phyloP scores from a whole-genome alignment of 2,329 filamentous ascomycete species.

The Dactylellina cionopaga region DNA sequence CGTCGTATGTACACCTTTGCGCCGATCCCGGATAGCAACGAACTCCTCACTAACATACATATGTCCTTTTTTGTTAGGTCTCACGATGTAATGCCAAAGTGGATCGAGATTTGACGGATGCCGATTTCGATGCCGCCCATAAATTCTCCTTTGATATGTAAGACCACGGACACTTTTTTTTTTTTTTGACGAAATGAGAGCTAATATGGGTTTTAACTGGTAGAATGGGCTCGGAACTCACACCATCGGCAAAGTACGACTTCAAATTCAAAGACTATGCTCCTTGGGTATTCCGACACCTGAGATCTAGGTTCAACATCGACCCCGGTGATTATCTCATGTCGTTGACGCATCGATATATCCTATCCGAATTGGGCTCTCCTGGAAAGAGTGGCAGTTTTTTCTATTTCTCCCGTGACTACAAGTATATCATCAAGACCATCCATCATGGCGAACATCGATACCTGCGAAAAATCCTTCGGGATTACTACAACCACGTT shows the following conservation, averaged over 20 bases:
- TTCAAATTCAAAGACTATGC: slow-evolving; percentile 99
- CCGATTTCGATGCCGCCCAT: slow-evolving; percentile 91
- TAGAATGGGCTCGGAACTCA: slow-evolving; percentile 94
- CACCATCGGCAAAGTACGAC: slow-evolving; percentile 97
- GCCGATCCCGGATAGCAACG: background rate
- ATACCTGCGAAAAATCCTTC: slow-evolving; percentile 82
- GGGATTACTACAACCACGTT: slow-evolving; percentile 93
- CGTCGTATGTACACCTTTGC: slow-evolving; percentile 46
- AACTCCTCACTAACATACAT: background rate
- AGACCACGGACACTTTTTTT: too few species aligned
- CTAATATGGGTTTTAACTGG: slow-evolving; percentile 32
- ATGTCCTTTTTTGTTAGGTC: slow-evolving; percentile 68
- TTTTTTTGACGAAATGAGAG: slow-evolving; percentile 18
- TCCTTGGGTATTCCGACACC: slow-evolving; percentile 97
- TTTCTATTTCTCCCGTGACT: slow-evolving; percentile 99
- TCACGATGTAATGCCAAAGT: slow-evolving; percentile 97
- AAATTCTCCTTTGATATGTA: slow-evolving; percentile 99
- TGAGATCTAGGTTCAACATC: slow-evolving; percentile 85
- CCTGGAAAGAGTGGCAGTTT: slow-evolving; percentile 98
- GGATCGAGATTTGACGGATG: slow-evolving; percentile 86
- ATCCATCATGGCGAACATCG: slow-evolving; percentile 96
- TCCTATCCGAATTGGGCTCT: slow-evolving; percentile 93
- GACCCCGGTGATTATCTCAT: slow-evolving; percentile 98
- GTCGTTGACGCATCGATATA: slow-evolving; percentile 98
- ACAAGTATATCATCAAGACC: slow-evolving; percentile 99